Evolutionary conservation across 1,139 yeast genomes (phyloP).

Genomic region (Lizanozyma gosingica): DNA sequence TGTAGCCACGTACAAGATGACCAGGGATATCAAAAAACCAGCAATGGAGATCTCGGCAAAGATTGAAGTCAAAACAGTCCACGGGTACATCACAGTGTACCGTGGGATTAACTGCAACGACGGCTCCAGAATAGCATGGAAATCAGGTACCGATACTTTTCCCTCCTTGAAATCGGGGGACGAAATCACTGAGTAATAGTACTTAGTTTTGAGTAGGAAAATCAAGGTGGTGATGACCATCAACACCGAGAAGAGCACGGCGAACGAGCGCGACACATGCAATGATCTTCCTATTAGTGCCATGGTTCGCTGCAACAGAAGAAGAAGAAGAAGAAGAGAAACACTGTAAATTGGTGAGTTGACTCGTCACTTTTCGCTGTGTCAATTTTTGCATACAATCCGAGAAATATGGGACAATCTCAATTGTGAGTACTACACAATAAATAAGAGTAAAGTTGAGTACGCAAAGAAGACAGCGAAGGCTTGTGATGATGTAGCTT

Average conservation of each 20-base stretch:
- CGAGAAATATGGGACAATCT: too few relatives aligned
- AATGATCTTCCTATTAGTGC: neutral
- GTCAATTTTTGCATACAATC: too few relatives aligned
- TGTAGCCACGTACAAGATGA: slow-evolving; percentile 44
- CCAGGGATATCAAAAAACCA: slow-evolving; percentile 39
- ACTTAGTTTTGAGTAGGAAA: neutral
- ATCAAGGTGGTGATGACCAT: neutral
- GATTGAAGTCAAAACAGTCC: slow-evolving; percentile 67
- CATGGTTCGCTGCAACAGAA: too few relatives aligned
- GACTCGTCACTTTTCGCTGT: too few relatives aligned
- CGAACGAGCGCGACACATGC: neutral
- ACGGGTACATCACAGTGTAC: slow-evolving; percentile 52
- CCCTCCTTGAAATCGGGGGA: slow-evolving; percentile 3
- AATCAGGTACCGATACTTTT: slow-evolving; percentile 4
- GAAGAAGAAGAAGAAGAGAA: too few relatives aligned
- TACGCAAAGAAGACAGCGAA: too few relatives aligned
- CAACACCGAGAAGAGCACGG: neutral
- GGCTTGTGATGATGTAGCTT: neutral
- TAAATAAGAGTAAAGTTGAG: too few relatives aligned
- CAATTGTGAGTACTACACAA: too few relatives aligned
- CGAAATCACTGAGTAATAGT: neutral
- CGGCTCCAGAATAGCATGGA: slow-evolving; percentile 44
- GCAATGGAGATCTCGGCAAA: slow-evolving; percentile 59
- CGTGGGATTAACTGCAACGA: slow-evolving; percentile 64
- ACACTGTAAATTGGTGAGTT: too few relatives aligned